A percentile compares a stretch with the other conserved stretches of the same genome.
phyloP scores from a whole-genome alignment of 768 basidiomycete species.

The Suillus subalutaceus region DNA sequence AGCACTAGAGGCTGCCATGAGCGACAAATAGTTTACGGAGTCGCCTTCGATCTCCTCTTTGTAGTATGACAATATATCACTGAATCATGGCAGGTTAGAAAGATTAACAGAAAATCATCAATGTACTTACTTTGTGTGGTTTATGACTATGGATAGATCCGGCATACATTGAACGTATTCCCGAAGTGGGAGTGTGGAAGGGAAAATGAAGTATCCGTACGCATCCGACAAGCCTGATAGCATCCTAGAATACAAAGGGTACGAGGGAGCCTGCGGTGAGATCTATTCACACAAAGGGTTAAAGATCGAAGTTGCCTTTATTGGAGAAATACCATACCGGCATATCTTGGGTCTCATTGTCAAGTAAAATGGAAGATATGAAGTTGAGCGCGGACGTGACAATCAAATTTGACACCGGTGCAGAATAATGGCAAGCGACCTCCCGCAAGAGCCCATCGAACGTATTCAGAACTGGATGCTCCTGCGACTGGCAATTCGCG shows the following conservation, averaged over 20 bases:
- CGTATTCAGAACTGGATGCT: conserved; percentile 33
- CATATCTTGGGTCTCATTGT: conserved; percentile 34
- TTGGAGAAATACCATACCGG: conserved; percentile 18
- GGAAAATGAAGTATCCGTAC: conserved; percentile 41
- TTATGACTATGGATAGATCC: conserved; percentile 36
- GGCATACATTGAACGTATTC: conserved; percentile 43
- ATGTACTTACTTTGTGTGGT: conserved; percentile 40
- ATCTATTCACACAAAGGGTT: neutral
- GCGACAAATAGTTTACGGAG: conserved; percentile 33
- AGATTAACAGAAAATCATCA: neutral
- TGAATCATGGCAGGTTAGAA: conserved; percentile 13
- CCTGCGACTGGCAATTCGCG: conserved; percentile 29
- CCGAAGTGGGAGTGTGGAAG: conserved; percentile 31
- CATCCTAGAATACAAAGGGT: conserved; percentile 28
- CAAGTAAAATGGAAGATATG: conserved; percentile 37
- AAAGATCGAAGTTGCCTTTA: neutral
- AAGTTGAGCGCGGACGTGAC: conserved; percentile 39
- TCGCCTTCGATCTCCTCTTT: conserved; percentile 41
- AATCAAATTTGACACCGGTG: conserved; percentile 38
- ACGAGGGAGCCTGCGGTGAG: conserved; percentile 27
- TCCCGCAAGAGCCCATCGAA: conserved; percentile 38
- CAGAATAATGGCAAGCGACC: conserved; percentile 29
- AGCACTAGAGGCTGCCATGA: conserved; percentile 25
- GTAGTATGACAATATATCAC: conserved; percentile 34
- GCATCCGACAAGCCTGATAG: conserved; percentile 38